A percentile compares a stretch with the other conserved stretches of the same genome.
These are phyloP conservation scores for Theobroma grandiflorum DNA, from an alignment of 441 rosid genomes.

Conservation along the genomic window DNA sequence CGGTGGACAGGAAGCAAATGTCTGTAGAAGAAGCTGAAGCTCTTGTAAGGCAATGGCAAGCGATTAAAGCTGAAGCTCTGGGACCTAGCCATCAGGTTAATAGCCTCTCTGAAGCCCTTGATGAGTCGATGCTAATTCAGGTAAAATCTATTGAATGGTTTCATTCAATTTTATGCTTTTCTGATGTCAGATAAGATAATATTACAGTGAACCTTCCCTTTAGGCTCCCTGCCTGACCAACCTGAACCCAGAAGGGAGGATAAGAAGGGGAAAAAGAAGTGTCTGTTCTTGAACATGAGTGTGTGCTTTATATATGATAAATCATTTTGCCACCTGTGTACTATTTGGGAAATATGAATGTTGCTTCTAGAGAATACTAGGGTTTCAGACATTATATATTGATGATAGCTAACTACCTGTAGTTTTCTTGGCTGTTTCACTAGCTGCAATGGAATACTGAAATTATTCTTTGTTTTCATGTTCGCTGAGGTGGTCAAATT, in stretches of 20 bases:
- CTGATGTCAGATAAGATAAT: not conserved
- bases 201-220: not conserved
- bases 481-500: not conserved
- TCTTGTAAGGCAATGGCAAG: constrained; percentile 91
- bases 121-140: constrained; percentile 90
- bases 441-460: not conserved
- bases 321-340: constrained; percentile 10
- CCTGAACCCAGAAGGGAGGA: constrained; percentile 2
- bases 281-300: not conserved
- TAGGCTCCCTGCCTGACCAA: not conserved
- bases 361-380: not conserved
- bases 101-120: constrained; percentile 77
- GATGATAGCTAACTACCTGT: constrained; percentile 4
- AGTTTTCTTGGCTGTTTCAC: not conserved
- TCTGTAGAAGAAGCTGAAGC: constrained; percentile 85
- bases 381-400: constrained; percentile 5
- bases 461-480: not conserved
- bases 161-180: constrained; percentile 21
- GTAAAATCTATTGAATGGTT: constrained; percentile 43
- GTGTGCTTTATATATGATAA: constrained; percentile 1
- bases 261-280: not conserved
- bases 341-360: not conserved
- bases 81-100: constrained; percentile 75
- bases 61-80: constrained; percentile 87
- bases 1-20: constrained; percentile 64